Percentiles rank a stretch among this genome's conserved stretches.
phyloP scores from a whole-genome alignment of 192 early-diverging fungal genomes.

The Gamsiella multidivaricata region DNA sequence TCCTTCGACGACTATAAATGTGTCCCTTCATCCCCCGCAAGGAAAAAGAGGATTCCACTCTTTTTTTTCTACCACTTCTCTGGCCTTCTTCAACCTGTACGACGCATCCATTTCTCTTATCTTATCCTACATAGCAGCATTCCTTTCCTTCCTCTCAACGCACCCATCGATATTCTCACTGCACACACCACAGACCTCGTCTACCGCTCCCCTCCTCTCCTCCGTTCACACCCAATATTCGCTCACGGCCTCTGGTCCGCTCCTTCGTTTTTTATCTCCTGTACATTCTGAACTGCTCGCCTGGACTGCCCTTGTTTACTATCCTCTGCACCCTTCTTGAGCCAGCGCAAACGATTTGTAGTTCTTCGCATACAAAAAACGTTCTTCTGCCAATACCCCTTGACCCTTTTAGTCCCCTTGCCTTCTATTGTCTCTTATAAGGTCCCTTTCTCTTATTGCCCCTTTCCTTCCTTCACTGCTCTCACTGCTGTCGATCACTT shows the following conservation, averaged over 20 bases:
- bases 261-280: neutral
- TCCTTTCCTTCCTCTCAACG: neutral
- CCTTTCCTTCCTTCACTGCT: neutral
- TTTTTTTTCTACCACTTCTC: neutral
- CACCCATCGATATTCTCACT: neutral
- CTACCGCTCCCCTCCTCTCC: neutral
- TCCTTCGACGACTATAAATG: constrained; percentile 1
- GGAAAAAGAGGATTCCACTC: constrained; percentile 6
- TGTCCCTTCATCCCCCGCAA: neutral
- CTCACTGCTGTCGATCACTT: constrained; percentile 3
- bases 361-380: constrained; percentile 2
- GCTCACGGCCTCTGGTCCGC: no score
- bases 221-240: no score
- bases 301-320: no score
- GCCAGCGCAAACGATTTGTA: constrained; percentile 4
- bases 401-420: constrained; percentile 7
- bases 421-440: neutral
- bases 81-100: neutral
- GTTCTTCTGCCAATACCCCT: constrained; percentile 1
- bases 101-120: neutral
- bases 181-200: neutral
- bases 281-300: constrained; percentile 7
- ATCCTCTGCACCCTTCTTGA: neutral
- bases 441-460: neutral
- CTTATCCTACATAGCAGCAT: neutral